phyloP scores from a whole-genome alignment of 2,329 filamentous ascomycete genomes.

The Tolypocladium tropicale region DNA sequence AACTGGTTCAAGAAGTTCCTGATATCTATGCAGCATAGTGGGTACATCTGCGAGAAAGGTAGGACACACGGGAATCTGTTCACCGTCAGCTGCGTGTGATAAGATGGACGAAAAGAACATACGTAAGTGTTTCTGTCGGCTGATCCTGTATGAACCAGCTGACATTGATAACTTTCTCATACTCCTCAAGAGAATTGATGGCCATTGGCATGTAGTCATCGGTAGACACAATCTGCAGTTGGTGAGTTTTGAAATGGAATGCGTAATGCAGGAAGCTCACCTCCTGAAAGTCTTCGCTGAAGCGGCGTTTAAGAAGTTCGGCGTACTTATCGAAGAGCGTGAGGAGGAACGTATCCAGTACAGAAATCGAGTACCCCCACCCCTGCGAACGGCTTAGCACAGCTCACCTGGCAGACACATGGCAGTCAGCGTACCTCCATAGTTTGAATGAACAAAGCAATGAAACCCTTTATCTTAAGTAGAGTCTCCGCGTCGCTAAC shows the following conservation, averaged over 20 bases:
- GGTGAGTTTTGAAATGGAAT: neutral
- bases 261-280: conserved; percentile 27
- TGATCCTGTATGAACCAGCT: conserved; percentile 92
- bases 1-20: conserved; percentile 97
- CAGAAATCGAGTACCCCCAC: conserved; percentile 78
- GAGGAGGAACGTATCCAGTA: conserved; percentile 77
- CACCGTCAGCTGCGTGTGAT: conserved; percentile 2
- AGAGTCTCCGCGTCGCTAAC: conserved; percentile 84
- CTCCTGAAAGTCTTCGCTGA: conserved; percentile 94
- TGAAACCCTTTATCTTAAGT: conserved; percentile 87
- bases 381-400: conserved; percentile 72
- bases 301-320: conserved; percentile 77
- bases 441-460: conserved; percentile 92
- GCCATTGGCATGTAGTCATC: conserved; percentile 99
- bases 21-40: conserved; percentile 95
- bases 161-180: conserved; percentile 90
- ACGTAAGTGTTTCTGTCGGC: conserved; percentile 63
- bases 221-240: conserved; percentile 57
- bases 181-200: conserved; percentile 81
- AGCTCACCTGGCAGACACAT: conserved; percentile 13
- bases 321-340: conserved; percentile 90
- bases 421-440: conserved; percentile 62
- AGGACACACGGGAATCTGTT: conserved; percentile 82
- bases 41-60: conserved; percentile 98
- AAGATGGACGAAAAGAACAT: conserved; percentile 20